Conservation (phyloP, 345 rosid genomes). For the Rhizophora apiculata region DNA sequence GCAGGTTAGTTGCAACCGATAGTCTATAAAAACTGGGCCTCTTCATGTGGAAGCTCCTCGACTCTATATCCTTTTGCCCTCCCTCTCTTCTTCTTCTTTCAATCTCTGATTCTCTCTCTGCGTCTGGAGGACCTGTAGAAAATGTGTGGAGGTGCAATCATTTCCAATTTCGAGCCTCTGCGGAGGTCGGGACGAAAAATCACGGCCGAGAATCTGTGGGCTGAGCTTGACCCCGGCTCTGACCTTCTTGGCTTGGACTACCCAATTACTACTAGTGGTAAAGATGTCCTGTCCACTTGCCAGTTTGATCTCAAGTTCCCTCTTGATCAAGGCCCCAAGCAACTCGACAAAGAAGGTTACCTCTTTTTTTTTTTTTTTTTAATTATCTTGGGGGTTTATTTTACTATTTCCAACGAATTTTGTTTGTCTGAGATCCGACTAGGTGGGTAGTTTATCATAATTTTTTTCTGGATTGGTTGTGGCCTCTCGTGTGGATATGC, state of each 20-base stretch:
- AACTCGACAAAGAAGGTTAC: not conserved
- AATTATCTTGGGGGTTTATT: not conserved
- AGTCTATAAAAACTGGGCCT: conserved; percentile 12
- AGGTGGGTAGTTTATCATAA: not conserved
- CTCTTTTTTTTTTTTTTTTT: not conserved
- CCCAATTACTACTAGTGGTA: not conserved
- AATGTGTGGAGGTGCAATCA: conserved; percentile 87
- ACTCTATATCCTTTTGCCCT: not conserved
- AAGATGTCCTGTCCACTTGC: not conserved
- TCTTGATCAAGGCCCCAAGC: conserved; percentile 11
- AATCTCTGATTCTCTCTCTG: not conserved
- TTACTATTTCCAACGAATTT: no score
- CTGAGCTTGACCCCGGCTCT: conserved; percentile 48
- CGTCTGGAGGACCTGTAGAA: not conserved
- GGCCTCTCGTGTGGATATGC: no score
- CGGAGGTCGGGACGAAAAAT: conserved; percentile 43
- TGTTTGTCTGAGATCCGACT: not conserved
- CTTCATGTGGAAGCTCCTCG: not conserved
- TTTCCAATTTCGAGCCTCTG: conserved; percentile 41
- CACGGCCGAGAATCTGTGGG: conserved; percentile 59
- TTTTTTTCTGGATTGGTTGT: not conserved
- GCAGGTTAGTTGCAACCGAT: conserved; percentile 20
- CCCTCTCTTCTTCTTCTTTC: not conserved
- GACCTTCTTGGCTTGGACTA: conserved; percentile 43
- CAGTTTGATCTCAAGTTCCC: conserved; percentile 4